Percentiles rank a stretch among this genome's conserved stretches.
These are phyloP conservation scores for Flaveria linearis DNA, from an alignment of 129 eudicot genomes.

Conservation along the genomic window DNA sequence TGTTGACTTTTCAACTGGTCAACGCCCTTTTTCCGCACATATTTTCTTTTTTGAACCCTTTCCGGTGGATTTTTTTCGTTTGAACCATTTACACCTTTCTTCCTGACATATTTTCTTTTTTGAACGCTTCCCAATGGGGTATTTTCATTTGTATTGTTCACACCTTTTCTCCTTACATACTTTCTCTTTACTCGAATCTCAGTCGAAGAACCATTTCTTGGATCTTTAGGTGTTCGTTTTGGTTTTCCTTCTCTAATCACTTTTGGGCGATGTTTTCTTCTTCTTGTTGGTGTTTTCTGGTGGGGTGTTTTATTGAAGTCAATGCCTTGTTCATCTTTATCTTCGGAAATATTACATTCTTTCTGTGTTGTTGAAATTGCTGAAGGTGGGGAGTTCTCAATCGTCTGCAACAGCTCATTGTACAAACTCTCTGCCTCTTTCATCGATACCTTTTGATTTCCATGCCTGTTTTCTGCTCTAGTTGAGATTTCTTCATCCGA, in stretches of 20 bases:
- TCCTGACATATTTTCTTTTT: constrained; percentile 47
- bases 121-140: not conserved
- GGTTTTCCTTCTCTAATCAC: constrained; percentile 77
- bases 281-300: constrained; percentile 57
- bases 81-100: constrained; percentile 36
- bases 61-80: constrained; percentile 4
- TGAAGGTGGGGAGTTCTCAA: constrained; percentile 45
- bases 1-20: constrained; percentile 29
- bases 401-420: constrained; percentile 38
- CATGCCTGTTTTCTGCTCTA: constrained; percentile 39
- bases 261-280: constrained; percentile 77
- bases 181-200: constrained; percentile 63
- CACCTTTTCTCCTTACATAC: constrained; percentile 16
- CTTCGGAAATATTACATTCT: constrained; percentile 35
- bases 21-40: constrained; percentile 56
- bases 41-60: constrained; percentile 57
- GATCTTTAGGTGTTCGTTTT: constrained; percentile 51
- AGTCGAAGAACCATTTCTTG: constrained; percentile 22
- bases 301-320: constrained; percentile 73
- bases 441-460: constrained; percentile 24
- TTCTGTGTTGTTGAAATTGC: constrained; percentile 37
- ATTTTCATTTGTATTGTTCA: not conserved
- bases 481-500: constrained; percentile 32
- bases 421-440: constrained; percentile 31
- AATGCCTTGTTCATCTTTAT: constrained; percentile 39